Base-by-base conservation (phyloP, 768 basidiomycete species). In the Fibroporia radiculosa region DNA sequence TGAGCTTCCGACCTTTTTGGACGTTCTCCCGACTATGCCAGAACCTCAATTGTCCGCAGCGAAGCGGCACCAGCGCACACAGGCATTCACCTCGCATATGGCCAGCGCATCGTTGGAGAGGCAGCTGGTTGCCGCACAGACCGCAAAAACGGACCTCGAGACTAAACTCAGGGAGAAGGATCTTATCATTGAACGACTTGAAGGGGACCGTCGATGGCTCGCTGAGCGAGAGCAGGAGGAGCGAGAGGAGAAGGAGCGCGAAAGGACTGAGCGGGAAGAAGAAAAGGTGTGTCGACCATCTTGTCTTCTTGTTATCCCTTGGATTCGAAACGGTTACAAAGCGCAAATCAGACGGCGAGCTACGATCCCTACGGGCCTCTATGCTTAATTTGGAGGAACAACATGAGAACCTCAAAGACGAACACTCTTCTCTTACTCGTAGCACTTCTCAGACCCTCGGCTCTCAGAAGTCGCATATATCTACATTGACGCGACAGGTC, bases 171-270 rank as follows among this genome's bases (percentile, higher is more conserved):
- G 80, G 25, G 81, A 88, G 61, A 77, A 74, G 56, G 81, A 85
- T 2, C 51, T 70, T 1, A 58, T 65, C 19, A 72, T 89, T 22
- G 83, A 84, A 33, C 65, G 77, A 34, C 68, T 91, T 8, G 83
- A 88, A 54, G 66, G 74, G 14, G 87, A 90, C 56, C 66, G 85
- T 28, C 66, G 82, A 14, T 86, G 71, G 67, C 70, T 87, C 40
- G 66, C 80, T 0, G 83, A 87, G 49, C 62, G 80, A 3, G 86
- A 88, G 58, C 67, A 72, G 39, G 76, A 80, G 28, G 84, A 87
- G 48, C 66, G 76, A 19, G 77, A 80, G 47, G 82, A 81, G 60
- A 83, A 77, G 60, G 80, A 85, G 45, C 60, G 59, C 8, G 77
- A 84, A 44, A 66, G 73, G 13, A 60, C 56, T 3, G 71, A 71